Conservation (phyloP, 768 basidiomycete genomes). For the Sistotremastrum niveocremeum region DNA sequence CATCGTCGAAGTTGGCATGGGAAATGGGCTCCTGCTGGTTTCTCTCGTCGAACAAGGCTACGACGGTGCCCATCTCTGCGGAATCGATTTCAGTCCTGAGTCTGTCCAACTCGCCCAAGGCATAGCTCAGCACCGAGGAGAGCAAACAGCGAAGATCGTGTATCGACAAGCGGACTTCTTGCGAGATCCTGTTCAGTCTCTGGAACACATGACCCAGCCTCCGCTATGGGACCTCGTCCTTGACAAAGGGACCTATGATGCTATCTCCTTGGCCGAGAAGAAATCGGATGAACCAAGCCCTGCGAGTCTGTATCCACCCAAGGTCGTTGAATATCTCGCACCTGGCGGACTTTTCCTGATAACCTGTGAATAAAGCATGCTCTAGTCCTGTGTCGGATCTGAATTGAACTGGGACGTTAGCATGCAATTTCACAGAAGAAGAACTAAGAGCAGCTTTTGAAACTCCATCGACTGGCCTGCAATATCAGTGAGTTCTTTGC, state of each 20-base stretch:
- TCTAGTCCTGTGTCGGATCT: background rate
- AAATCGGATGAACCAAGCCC: constrained; percentile 40
- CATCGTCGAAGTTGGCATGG: constrained; percentile 66
- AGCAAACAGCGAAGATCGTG: background rate
- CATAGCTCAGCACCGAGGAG: constrained; percentile 34
- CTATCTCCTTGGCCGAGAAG: constrained; percentile 59
- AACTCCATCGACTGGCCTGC: constrained; percentile 31
- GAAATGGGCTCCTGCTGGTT: constrained; percentile 67
- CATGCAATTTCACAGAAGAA: constrained; percentile 78
- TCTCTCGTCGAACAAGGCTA: constrained; percentile 60
- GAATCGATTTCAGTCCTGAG: constrained; percentile 67
- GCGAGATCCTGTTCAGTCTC: background rate
- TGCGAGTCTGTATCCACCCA: constrained; percentile 43
- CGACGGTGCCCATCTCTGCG: constrained; percentile 32
- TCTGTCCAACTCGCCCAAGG: constrained; percentile 50
- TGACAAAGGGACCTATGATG: constrained; percentile 86
- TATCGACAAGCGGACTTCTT: constrained; percentile 3
- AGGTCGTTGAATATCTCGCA: constrained; percentile 42
- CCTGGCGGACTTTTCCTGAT: constrained; percentile 63
- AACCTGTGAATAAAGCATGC: constrained; percentile 44
- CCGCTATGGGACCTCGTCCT: constrained; percentile 56
- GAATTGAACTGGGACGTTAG: constrained; percentile 18
- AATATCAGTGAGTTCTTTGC: constrained; percentile 44
- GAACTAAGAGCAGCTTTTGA: constrained; percentile 49
- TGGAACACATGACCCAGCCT: background rate